Evolutionary conservation across 805 yeast genomes (phyloP), one percentile per base, ranked within the genome.

Genomic region (Sugiyamaella qingdaonensis): DNA sequence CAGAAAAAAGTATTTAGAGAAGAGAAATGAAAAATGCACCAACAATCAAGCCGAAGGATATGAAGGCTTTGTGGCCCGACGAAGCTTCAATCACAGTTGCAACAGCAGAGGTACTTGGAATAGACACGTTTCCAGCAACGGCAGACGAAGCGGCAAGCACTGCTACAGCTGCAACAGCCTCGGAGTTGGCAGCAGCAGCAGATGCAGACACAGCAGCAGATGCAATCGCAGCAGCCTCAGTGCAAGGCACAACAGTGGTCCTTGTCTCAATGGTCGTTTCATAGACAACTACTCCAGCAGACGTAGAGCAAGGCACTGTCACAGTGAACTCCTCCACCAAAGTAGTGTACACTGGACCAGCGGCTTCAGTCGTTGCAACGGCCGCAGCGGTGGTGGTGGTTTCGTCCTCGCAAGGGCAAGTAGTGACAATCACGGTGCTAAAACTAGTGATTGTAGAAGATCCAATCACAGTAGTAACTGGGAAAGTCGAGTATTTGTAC

Each of bases 201-300:
- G 39, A 34, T 35, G 65, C 67, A 24, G 81, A 72, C 11, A 81
- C 71, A 45, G 74, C 70, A 16, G 76, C 76, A 2, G 66, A 69
- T 2, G 49, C 46, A 47, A 54, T 42, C 7, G 21, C 27, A 32
- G 29, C 39, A 46, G 49, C 43, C 10, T 21, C 19, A 19, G 32
- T 31, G 19, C 47, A 44, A n/a, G 49, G 49, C 7, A 33, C 49
- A 35, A 19, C 21, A 13, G 21, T n/a, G 18, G 50, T 35, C 14
- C 16, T 16, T 27, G 37, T 35, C 19, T 32, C 37, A n/a, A 35
- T 14, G 8, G 13, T 19, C 4, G 49, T 46, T 31, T n/a, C 18
- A 19, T 32, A 32, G 14, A 35, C 21, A n/a, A 35, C 43, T 4
- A 18, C 16, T 31, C 43, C 49, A 43, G 14, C 2, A 11, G 47